Evolutionary conservation across 768 basidiomycete species (phyloP), one percentile per base, ranked within the genome.

Genomic region (Solioccasus polychromus): DNA sequence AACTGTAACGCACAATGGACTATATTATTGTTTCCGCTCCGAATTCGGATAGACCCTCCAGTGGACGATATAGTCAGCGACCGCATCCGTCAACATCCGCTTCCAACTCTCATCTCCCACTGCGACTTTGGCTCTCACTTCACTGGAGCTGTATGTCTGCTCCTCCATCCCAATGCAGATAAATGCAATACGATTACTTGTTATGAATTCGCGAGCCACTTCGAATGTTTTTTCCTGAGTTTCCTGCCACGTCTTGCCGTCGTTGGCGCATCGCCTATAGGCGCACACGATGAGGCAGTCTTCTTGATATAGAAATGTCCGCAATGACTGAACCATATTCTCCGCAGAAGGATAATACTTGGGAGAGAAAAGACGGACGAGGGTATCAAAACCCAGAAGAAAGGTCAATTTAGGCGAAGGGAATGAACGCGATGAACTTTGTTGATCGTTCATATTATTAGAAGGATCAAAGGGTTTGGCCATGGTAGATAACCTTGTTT

Each of bases 301-400:
- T 48, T 85, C 79, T 14, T 74, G 76, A 8, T 67, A 63, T 19
- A 93, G 75, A 68, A 92, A 87, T 3, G 61, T 64, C 17, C 60
- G 68, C 12, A 94, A 69, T 3, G 80, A 71, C 4, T 48, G 44
- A 42, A 67, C 54, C 88, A 93, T 92, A 8, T 65, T 70, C 8
- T 66, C 59, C 42, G 64, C 64, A 11, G 71, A 69, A 11, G 70
- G 60, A 49, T 95, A 96, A 62, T 91, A 95, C 18, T 77, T 78
- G 1, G 83, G 78, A 1, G 82, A 74, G 42, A 93, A 78, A 46
- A 95, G 74, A 7, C 93, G 82, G 45, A 82, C 78, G 36, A 97
- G 75, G 2, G 94, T 97, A 60, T 96, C 94, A 35, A 80, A 76
- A 6, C 94, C 93, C 46, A 91, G 69, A 22, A 92, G 68, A 61